A percentile compares a stretch with the other conserved stretches of the same genome.
Conservation (phyloP, 176 grass and related monocot genomes). For the Musa schizocarpa region DNA sequence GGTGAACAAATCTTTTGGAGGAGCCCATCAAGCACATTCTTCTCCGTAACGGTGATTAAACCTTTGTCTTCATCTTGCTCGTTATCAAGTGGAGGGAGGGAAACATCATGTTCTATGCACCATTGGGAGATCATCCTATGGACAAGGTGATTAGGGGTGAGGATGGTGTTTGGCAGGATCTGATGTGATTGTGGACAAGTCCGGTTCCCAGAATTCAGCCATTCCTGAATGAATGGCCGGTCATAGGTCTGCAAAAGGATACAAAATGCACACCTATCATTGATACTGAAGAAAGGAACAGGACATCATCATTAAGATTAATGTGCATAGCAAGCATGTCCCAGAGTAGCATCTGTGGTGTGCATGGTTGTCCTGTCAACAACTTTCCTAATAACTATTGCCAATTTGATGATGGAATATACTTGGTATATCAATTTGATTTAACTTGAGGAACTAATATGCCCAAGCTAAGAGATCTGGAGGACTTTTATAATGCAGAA, state of each 20-base stretch:
- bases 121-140: constrained; percentile 48
- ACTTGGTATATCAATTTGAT: too few relatives aligned
- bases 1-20: constrained; percentile 50
- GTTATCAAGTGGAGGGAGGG: constrained; percentile 27
- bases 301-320: neutral
- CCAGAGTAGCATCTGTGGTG: neutral
- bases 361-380: too few relatives aligned
- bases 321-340: neutral
- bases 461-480: too few relatives aligned
- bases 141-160: constrained; percentile 42
- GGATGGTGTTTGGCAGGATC: constrained; percentile 12
- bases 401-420: too few relatives aligned
- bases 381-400: too few relatives aligned
- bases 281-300: neutral
- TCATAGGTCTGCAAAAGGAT: constrained; percentile 7
- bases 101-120: constrained; percentile 42
- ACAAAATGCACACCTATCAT: neutral
- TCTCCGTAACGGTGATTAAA: constrained; percentile 32
- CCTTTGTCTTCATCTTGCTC: constrained; percentile 22
- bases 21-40: constrained; percentile 40
- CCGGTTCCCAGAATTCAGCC: constrained; percentile 14
- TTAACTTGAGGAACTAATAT: too few relatives aligned
- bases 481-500: too few relatives aligned
- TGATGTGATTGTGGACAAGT: neutral
- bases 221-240: constrained; percentile 4